Evolutionary conservation across 2,329 filamentous ascomycete genomes (phyloP).

Genomic region (Thelonectria blattea): DNA sequence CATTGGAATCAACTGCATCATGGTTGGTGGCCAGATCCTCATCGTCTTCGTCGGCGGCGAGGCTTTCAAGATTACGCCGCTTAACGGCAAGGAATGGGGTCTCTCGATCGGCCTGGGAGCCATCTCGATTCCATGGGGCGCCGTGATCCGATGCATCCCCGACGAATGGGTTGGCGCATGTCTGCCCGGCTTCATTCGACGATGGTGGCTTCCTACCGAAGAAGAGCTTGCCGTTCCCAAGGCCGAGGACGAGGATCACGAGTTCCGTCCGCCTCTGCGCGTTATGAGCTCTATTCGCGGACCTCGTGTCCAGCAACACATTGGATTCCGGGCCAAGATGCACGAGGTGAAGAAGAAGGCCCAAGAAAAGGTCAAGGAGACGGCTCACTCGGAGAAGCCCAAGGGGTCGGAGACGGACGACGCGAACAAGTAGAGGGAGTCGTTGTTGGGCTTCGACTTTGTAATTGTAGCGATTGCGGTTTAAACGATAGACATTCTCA

Average conservation of each 20-base stretch:
- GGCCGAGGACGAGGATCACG: constrained; percentile 31
- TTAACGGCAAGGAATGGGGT: constrained; percentile 80
- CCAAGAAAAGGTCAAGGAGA: constrained; percentile 26
- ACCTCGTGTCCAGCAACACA: constrained; percentile 39
- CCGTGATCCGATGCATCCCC: constrained; percentile 75
- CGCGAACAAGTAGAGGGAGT: constrained; percentile 18
- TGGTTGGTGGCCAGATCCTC: constrained; percentile 83
- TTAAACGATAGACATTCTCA: background rate
- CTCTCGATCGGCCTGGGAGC: constrained; percentile 78
- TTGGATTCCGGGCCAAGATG: constrained; percentile 40
- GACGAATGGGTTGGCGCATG: constrained; percentile 57
- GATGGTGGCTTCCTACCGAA: constrained; percentile 35
- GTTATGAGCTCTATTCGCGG: constrained; percentile 42
- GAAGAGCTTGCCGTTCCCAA: constrained; percentile 25
- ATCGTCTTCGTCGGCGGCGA: constrained; percentile 82
- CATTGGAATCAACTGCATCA: constrained; percentile 77
- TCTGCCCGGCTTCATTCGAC: constrained; percentile 39
- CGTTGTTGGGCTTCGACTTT: background rate
- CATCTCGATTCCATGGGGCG: constrained; percentile 76
- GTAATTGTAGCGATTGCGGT: background rate
- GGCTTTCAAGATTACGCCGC: constrained; percentile 70
- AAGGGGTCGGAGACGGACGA: constrained; percentile 17
- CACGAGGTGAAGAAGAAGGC: constrained; percentile 38
- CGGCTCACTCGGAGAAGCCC: background rate
- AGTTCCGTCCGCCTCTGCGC: constrained; percentile 34